Evolutionary conservation across 2,329 filamentous ascomycete genomes (phyloP).

Genomic region (Verticillium zaregamsianum): DNA sequence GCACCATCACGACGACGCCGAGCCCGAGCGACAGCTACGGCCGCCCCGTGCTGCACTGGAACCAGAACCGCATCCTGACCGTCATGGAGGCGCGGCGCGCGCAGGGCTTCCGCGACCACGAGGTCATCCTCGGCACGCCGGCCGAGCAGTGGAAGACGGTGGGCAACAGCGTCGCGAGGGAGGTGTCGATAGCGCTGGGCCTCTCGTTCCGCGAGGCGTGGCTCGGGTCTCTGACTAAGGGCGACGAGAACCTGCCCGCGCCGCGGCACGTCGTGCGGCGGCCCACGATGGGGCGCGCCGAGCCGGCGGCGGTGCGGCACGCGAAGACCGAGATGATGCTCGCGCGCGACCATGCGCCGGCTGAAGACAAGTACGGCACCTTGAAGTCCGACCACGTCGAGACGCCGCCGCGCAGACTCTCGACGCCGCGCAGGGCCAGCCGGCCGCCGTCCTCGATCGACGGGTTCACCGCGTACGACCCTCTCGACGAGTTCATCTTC

Average conservation of each 20-base stretch:
- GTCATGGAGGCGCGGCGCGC: conserved; percentile 65
- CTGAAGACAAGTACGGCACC: not conserved
- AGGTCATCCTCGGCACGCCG: conserved; percentile 60
- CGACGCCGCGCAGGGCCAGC: not conserved
- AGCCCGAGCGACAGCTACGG: conserved; percentile 48
- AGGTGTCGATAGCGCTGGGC: conserved; percentile 63
- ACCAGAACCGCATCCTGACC: conserved; percentile 55
- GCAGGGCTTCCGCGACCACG: conserved; percentile 67
- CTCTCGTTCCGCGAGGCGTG: conserved; percentile 58
- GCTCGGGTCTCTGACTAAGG: conserved; percentile 26
- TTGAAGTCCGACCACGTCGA: not conserved
- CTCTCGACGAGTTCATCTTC: not conserved
- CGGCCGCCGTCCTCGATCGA: not conserved
- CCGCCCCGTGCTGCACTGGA: conserved; percentile 60
- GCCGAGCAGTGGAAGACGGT: conserved; percentile 60
- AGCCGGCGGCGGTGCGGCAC: not conserved
- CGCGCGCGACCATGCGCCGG: not conserved
- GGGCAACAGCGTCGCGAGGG: conserved; percentile 73
- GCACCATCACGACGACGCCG: conserved; percentile 57
- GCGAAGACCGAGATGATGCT: not conserved
- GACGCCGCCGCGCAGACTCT: not conserved
- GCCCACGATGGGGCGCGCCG: not conserved
- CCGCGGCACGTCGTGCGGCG: not conserved
- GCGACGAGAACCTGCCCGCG: conserved; percentile 4
- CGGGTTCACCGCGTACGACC: not conserved